Evolutionary conservation across 495 filamentous ascomycete genomes (phyloP), one percentile per base, ranked within the genome.

Genomic region (Pyronema domesticum): DNA sequence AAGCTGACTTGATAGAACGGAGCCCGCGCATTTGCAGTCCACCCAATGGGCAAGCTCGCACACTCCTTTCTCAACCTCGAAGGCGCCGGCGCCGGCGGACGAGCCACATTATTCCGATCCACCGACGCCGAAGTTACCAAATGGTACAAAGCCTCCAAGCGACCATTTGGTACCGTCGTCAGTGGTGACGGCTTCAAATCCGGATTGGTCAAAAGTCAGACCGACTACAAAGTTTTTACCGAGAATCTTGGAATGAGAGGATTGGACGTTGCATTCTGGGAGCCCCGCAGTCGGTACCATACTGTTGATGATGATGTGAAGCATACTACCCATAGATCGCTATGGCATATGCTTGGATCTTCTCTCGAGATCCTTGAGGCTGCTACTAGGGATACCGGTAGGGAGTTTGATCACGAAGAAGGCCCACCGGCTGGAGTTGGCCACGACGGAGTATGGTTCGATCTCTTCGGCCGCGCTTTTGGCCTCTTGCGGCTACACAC

Each of bases 301-400:
- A 98, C 89, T 7, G 77, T 83, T 51, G 80, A 94, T 67, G 91
- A 98, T 68, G 85, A 91, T 67, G 74, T 81, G 1, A 75, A 73
- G 40, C 87, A 95, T 68, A 58, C 85, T 0, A 85, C 78, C 36
- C 72, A 68, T 53, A 75, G 79, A 40, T 89, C 85, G 14, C 63
- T 96, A 7, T 94, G 86, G 86, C 88, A 96, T 64, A 98, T 98
- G 91, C 72, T 94, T 5, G 88, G 85, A 44, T 78, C 79, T 18
- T 76, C 88, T 30, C 69, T 95, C 23, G 74, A 79, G 33, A 91
- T 86, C 0, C 77, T 81, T 51, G 72, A 79, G 62, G 71, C 68
- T 1, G 72, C 95, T 49, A 81, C 86, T 0, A 77, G 78, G 30
- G 81, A 93, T 61, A 78, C 75, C 0, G 80, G 76, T 49, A 66